Percentiles rank a stretch among this genome's conserved stretches.
Conservation (phyloP, 352 stramenopile genomes). For the Phytophthora crassamura region DNA sequence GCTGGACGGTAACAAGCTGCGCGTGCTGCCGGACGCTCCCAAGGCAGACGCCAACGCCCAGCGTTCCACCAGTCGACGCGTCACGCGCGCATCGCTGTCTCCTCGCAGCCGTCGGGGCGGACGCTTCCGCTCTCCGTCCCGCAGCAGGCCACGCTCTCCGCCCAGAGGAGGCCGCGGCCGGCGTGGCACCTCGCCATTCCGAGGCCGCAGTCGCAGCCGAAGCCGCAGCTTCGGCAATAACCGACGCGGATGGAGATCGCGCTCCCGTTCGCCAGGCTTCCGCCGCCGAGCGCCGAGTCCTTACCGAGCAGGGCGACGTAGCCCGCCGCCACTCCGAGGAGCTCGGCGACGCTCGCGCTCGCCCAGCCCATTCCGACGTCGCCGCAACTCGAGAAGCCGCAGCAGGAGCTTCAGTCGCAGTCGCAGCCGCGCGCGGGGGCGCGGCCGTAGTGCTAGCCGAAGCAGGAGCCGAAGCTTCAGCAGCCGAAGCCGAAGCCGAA, state of each 20-base stretch:
- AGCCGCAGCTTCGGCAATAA: constrained; percentile 40
- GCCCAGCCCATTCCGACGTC: constrained; percentile 44
- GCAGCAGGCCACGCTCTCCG: constrained; percentile 28
- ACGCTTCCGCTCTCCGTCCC: constrained; percentile 31
- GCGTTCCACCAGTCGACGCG: constrained; percentile 3
- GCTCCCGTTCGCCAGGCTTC: constrained; percentile 48
- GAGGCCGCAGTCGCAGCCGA: constrained; percentile 54
- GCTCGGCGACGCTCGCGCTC: constrained; percentile 44
- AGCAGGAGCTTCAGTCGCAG: constrained; percentile 37
- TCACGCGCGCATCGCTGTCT: constrained; percentile 30
- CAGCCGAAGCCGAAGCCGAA: constrained; percentile 44
- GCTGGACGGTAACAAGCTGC: constrained; percentile 83
- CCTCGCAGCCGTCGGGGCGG: constrained; percentile 26
- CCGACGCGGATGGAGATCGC: constrained; percentile 28
- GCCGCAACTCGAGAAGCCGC: constrained; percentile 36
- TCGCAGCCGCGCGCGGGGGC: constrained; percentile 23
- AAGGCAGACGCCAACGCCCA: constrained; percentile 15
- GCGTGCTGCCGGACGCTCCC: constrained; percentile 44
- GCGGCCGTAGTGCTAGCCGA: constrained; percentile 35
- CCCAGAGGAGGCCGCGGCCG: constrained; percentile 21
- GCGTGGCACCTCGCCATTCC: constrained; percentile 53
- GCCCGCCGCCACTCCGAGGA: constrained; percentile 24
- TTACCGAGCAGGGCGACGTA: constrained; percentile 43
- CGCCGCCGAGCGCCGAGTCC: constrained; percentile 50
- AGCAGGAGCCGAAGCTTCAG: constrained; percentile 39